Percentiles rank a stretch among this genome's conserved stretches.
Conservation (phyloP, 2,329 filamentous ascomycete genomes). For the Pseudogymnoascus sp. region DNA sequence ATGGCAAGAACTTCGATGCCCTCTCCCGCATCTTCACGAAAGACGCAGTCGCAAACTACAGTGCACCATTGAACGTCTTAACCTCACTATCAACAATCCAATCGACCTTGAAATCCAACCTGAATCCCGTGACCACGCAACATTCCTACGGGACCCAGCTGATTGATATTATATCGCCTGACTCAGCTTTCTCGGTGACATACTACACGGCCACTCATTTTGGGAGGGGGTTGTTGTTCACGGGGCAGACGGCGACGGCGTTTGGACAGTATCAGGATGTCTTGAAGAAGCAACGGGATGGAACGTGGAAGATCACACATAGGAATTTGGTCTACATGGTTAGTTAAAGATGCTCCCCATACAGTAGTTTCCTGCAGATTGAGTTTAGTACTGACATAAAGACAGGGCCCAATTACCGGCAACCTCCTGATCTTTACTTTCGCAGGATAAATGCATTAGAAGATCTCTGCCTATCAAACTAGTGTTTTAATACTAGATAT, state of each 20-base stretch:
- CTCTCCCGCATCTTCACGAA: conserved; percentile 17
- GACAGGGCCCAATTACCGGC: neutral
- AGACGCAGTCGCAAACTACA: conserved; percentile 18
- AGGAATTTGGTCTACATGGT: conserved; percentile 7
- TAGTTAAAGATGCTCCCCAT: neutral
- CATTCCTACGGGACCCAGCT: neutral
- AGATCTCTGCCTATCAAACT: too few relatives aligned
- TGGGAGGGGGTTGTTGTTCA: neutral
- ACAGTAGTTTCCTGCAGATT: neutral
- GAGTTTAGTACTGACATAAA: neutral
- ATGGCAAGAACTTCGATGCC: conserved; percentile 18
- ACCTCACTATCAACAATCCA: conserved; percentile 9
- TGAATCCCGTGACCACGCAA: conserved; percentile 3
- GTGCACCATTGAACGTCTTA: conserved; percentile 14
- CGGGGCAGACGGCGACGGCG: neutral
- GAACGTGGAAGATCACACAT: neutral
- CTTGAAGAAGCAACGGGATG: neutral
- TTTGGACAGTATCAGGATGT: conserved; percentile 10
- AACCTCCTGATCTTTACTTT: neutral
- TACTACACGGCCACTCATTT: conserved; percentile 4
- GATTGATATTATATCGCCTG: neutral
- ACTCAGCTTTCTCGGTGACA: neutral
- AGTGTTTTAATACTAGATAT: too few relatives aligned
- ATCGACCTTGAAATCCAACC: conserved; percentile 3
- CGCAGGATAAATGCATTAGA: neutral